Evolutionary conservation across 2,329 filamentous ascomycete genomes (phyloP), one percentile per base, ranked within the genome.

Genomic region (Drechmeria coniospora): DNA sequence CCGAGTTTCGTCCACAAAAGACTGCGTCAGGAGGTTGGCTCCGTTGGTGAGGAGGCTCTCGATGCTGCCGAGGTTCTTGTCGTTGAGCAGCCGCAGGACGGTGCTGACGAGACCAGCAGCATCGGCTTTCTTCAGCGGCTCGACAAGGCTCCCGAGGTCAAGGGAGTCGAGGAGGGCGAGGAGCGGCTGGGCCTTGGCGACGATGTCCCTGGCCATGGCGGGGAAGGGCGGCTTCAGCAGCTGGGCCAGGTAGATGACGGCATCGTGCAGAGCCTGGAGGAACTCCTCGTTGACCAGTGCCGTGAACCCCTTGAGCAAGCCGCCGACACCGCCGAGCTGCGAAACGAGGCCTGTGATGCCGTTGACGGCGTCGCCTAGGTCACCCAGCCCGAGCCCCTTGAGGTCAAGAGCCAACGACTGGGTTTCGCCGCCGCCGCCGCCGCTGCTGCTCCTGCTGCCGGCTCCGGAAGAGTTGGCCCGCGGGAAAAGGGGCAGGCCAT

Each of bases 191-290:
- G 41, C 39, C 40, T 45, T 30, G 26, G 34, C 15, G 26, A 54
- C 28, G 6, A 47, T 33, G 32, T 25, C 29, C 32, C 45, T 28
- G 38, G 45, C 39, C 35, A 51, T 32, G 18, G 37, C 36, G 10
- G 53, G 48, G 4, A 45, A 48, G 3, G 57, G 57, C 2, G 55
- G 53, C 21, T 42, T 35, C n/a, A 60, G 39, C 1, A 53, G 53
- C 6, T 41, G 37, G 6, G 48, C 46, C 6, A 61, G 49, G 33
- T 56, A 53, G 16, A 56, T 37, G 38, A 60, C 51, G 14, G 51
- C 49, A 43, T 59, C 55, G 27, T 56, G 53, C 3, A 59, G 28
- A 1, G 46, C 51, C 8, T 56, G 33, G 11, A 61, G 36, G 29
- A 61, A 60, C 25, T 60, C 50, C 1, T 46, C 36, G 11, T 38